Base-by-base conservation (phyloP, 495 filamentous ascomycete species). In the Tuber aestivum region DNA sequence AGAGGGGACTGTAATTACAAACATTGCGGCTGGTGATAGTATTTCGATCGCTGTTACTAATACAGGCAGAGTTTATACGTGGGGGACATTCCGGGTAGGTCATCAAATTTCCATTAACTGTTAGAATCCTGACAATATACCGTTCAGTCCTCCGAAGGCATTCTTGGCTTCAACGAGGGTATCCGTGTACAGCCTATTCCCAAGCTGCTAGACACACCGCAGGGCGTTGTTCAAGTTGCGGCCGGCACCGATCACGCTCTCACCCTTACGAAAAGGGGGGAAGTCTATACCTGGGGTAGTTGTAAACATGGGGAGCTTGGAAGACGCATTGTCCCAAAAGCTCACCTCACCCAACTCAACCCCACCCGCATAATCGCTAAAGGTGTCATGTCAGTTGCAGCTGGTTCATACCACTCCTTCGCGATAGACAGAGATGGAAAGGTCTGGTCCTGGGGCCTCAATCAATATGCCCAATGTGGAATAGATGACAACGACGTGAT, bases 391-490 rank as follows among this genome's bases (percentile, higher is more conserved):
- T 83, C 86, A 65, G 86, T 94, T 69, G 86, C 85, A 7, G 86
- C 87, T 75, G 92, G 92, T 69, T 86, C 87, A 32, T 91, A 92
- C 84, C 91, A 93, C 84, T 89, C 86, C 77, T 93, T 97, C 79
- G 92, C 93, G 61, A 86, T 97, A 75, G 89, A 91, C 84, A 86
- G 87, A 32, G 87, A 90, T 56, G 90, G 89, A 42, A 87, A 90
- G 41, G 90, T 95, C 74, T 95, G 89, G 84, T 86, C 90, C 37
- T 97, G 94, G 93, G 95, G 95, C 14, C 84, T 94, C 44, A 97
- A 97, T 85, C 92, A 90, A 83, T 97, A 91, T 82, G 92, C 90
- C 69, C 41, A 14, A 9, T 10, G 41, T 14, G 41, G 41, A 10
- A 42, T 42, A 10, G 41, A 42, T 42, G 6, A 9, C 41, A 42